Base-by-base conservation (phyloP, 495 filamentous ascomycete genomes). In the Penicillium cosmopolitanum region DNA sequence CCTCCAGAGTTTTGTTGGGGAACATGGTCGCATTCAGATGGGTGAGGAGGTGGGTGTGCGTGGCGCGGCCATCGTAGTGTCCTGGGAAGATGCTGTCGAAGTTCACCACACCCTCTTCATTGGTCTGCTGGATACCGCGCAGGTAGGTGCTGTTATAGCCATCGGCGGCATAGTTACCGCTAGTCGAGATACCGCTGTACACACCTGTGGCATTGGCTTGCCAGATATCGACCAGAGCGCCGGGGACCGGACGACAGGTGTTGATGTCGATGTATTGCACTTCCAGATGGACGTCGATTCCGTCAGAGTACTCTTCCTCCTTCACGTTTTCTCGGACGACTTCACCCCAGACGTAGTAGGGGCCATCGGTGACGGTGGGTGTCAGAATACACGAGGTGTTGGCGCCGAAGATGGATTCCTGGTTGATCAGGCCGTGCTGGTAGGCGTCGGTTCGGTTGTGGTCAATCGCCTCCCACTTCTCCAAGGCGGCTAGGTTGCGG, bases 21-120 rank as follows among this genome's bases (percentile, higher is more conserved):
- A 77, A 69, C 12, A 78, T 63, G 33, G 70, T 82, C 13, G 76
- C 71, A 57, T 78, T 77, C 42, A 78, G 69, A 64, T 83, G 80
- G 6, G 78, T 78, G 23, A 80, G 66, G 23, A 86, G 63, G 61
- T 87, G 85, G 42, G 81, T 80, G 68, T 87, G 85, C 4, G 75
- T 84, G 4, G 84, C 79, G n/a, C 85, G 81, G 2, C 82, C 83
- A 2, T 74, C 66, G 63, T 87, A 88, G 69, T 85, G 82, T 21
- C 85, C 84, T 0, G 84, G 84, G 74, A 86, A 85, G 58, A 82
- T 80, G 12, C 80, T 83, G 56, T 82, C 77, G 63, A 87, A 84
- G 47, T 63, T 71, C 4, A 78, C 82, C 5, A 87, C 78, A n/a
- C 85, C 84, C 51, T 87, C 80, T 4, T 64, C 51, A 60, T 86